A percentile compares a stretch with the other conserved stretches of the same genome.
phyloP scores from a whole-genome alignment of 768 basidiomycete species.

The Cubamyces lactineus region DNA sequence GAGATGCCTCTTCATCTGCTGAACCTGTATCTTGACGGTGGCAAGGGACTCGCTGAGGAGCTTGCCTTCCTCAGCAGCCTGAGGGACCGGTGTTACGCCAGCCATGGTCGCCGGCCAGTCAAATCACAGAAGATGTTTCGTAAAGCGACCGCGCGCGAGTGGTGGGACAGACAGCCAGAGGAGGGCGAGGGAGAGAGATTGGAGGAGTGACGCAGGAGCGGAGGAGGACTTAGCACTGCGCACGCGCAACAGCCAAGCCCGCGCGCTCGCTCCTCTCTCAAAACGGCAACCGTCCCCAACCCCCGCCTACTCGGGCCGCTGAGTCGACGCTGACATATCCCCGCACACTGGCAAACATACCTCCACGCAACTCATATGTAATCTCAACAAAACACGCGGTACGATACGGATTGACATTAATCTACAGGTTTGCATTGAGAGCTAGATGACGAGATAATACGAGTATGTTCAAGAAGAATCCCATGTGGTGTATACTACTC shows the following conservation, averaged over 20 bases:
- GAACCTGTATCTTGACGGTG: conserved; percentile 88
- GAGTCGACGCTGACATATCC: no score
- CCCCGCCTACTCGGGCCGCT: no score
- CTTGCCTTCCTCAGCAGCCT: conserved; percentile 72
- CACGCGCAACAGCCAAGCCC: conserved; percentile 10
- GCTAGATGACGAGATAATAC: conserved; percentile 24
- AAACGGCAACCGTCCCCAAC: conserved; percentile 13
- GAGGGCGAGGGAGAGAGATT: background rate
- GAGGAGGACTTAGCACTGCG: conserved; percentile 3
- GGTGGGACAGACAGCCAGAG: background rate
- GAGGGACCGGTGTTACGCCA: conserved; percentile 27
- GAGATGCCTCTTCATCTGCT: conserved; percentile 93
- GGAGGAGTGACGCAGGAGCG: background rate
- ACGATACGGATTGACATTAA: conserved; percentile 22
- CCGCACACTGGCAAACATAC: no score
- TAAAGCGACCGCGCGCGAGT: background rate
- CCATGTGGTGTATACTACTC: conserved; percentile 26
- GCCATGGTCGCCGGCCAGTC: conserved; percentile 21
- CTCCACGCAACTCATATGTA: no score
- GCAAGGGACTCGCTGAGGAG: conserved; percentile 82
- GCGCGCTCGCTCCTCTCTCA: conserved; percentile 18
- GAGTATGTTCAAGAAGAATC: conserved; percentile 26
- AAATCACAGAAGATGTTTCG: background rate
- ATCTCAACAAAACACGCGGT: background rate
- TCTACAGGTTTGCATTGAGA: conserved; percentile 26